Evolutionary conservation across 768 basidiomycete genomes (phyloP).

Genomic region (Macrolepiota fuliginosa): DNA sequence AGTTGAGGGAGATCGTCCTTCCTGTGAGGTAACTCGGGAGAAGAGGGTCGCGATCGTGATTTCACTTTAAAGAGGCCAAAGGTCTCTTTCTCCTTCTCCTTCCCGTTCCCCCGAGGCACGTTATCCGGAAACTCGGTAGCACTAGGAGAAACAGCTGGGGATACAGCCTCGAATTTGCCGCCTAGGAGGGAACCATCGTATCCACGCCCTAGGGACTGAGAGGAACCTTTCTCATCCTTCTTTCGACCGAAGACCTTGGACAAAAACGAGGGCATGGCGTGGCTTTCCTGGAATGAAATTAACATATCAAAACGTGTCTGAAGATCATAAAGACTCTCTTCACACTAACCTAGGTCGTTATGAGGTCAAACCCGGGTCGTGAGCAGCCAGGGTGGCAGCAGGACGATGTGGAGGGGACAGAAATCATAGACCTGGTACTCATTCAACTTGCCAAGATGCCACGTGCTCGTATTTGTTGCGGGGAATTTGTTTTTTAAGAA

Average conservation of each 20-base stretch:
- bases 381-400: constrained; percentile 8
- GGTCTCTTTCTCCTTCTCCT: constrained; percentile 38
- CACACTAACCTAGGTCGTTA: constrained; percentile 8
- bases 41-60: constrained; percentile 39
- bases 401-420: neutral
- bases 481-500: neutral
- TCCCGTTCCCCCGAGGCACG: constrained; percentile 21
- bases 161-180: constrained; percentile 73
- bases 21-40: constrained; percentile 33
- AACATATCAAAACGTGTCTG: constrained; percentile 9
- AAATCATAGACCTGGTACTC: neutral
- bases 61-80: constrained; percentile 52
- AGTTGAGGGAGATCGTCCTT: constrained; percentile 49
- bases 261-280: constrained; percentile 65
- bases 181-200: constrained; percentile 55
- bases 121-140: constrained; percentile 37
- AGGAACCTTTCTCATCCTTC: constrained; percentile 50
- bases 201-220: constrained; percentile 27
- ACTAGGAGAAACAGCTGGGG: constrained; percentile 43
- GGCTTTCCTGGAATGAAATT: constrained; percentile 20
- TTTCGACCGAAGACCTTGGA: constrained; percentile 78
- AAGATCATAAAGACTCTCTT: neutral
- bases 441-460: neutral
- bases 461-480: constrained; percentile 10
- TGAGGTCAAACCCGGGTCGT: neutral